phyloP scores from a whole-genome alignment of 202 grass and related monocot genomes.

The Setaria viridis region DNA sequence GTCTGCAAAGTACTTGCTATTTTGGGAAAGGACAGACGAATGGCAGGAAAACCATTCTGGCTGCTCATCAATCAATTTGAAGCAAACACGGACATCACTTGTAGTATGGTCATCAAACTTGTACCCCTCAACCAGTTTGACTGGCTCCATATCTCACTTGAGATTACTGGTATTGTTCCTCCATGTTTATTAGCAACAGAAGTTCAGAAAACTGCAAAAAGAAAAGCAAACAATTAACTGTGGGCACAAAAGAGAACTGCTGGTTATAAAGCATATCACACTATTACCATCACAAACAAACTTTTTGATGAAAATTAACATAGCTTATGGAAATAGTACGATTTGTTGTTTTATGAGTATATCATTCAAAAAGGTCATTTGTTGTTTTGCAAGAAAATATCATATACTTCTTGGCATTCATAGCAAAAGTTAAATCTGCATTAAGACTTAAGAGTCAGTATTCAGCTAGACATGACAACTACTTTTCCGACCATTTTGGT shows the following conservation, averaged over 20 bases:
- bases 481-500: neutral
- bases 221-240: neutral
- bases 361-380: neutral
- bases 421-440: neutral
- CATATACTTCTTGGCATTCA: neutral
- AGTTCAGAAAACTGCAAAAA: conserved; percentile 35
- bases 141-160: conserved; percentile 60
- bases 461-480: neutral
- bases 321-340: neutral
- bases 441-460: neutral
- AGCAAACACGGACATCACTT: conserved; percentile 71
- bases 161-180: conserved; percentile 6
- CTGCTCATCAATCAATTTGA: conserved; percentile 56
- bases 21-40: conserved; percentile 58
- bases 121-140: conserved; percentile 29
- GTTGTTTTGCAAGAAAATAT: neutral
- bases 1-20: conserved; percentile 73
- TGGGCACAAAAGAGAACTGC: neutral
- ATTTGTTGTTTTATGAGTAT: neutral
- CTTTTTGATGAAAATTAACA: neutral
- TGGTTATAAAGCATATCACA: neutral
- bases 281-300: neutral
- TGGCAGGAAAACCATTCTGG: conserved; percentile 74
- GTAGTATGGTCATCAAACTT: conserved; percentile 67
- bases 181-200: conserved; percentile 31